Base-by-base conservation (phyloP, 2,329 filamentous ascomycete genomes). In the Claviceps digitariae region DNA sequence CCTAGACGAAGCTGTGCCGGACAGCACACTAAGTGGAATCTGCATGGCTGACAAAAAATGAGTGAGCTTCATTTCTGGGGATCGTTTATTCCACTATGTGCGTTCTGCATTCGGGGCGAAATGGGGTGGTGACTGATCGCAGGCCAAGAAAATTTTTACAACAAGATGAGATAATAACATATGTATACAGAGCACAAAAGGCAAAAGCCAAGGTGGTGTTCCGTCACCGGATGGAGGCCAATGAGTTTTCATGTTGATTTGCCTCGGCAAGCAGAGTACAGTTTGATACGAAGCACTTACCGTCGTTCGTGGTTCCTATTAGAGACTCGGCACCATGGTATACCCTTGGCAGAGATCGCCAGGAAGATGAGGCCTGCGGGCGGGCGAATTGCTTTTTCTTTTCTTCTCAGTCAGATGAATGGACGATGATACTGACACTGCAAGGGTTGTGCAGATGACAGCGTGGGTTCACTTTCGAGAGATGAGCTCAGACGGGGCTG, bases 11-110 rank as follows among this genome's bases (percentile, higher is more conserved):
- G 44, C 44, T 27, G 43, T 25, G 25, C 46, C 41, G 17, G 45
- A 36, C 13, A 46, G 40, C 8, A 21, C 38, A 29, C 50, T 17
- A 7, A 55, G 46, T 23, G 50, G 50, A 38, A 55, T n/a, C 50
- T 55, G 53, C 9, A 29, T 27, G n/a, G 34, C 50, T 55, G 41
- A 23, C 23, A 52, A 43, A 10, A 47, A 31, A 15, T 41, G 31
- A 23, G 41, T 55, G 21, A 51, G 15, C 20, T 41, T 36, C 47
- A 55, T 55, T 49, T 48, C 23, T 46, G 27, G 8, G 8, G 15
- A 38, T 17, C 7, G 17, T 38, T 38, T 38, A 2, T 17, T n/a
- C n/a, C 15, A 38, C 36, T 38, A 38, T 7, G 6, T 38, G 36
- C 36, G 15, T 4, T n/a, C 36, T 38, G 36, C 5, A 38, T n/a